Evolutionary conservation across 2,329 filamentous ascomycete species (phyloP), one percentile per base, ranked within the genome.

Genomic region (Sporothrix pseudoabietina): DNA sequence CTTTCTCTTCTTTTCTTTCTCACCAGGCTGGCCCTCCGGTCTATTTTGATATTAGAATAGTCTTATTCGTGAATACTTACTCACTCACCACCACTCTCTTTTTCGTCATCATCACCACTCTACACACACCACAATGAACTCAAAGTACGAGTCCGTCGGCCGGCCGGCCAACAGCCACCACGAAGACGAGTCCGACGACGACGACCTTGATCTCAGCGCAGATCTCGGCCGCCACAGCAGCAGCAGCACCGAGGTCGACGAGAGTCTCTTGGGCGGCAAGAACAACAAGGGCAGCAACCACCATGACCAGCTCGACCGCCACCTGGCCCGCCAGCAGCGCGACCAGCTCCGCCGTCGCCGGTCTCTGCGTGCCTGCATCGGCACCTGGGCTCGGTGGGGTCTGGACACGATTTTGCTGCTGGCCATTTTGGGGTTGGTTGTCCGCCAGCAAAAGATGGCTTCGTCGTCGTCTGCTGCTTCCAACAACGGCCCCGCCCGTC

Each of bases 321-420:
- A 63, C 44, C 41, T 57, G 30, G 35, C 32, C 22, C 66, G 55
- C n/a, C 55, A 71, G 57, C 57, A 73, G 35, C 57, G 52, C 59
- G 68, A 26, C 69, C 75, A 78, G 44, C 78, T 78, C 65, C 61
- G 76, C n/a, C 49, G 49, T 10, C 73, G 82, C 57, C 79, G 78
- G 69, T 78, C 80, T 7, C 78, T 76, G 52, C 78, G 80, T 69
- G 80, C 82, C 76, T 81, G 81, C 6, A 75, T 78, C 10, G 75
- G 83, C 39, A 73, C 77, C 1, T 80, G 80, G 30, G 78, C 76
- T 41, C 78, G 81, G 72, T 84, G 81, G 81, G 77, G 82, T 52
- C 76, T 84, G 63, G 82, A 84, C 76, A 83, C 82, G 0, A 73
- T 77, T 0, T 76, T 84, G 59, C 76, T 84, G 49, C 75, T 84